These are phyloP conservation scores for Pestalotiopsis sp. DNA, from an alignment of 2,329 filamentous ascomycete genomes.

Conservation along the genomic window DNA sequence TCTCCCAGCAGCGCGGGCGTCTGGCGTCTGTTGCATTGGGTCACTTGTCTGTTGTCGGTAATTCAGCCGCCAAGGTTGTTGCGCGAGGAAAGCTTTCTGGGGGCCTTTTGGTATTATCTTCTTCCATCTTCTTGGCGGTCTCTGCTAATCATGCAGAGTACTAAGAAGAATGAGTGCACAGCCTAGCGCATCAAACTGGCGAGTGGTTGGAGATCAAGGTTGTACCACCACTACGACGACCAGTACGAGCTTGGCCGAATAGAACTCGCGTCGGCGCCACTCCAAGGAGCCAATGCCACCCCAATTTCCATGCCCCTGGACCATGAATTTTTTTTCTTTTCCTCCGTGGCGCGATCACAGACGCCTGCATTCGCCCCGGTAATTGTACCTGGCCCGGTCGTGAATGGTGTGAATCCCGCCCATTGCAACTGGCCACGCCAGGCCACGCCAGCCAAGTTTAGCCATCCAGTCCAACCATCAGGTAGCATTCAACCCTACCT, in stretches of 20 bases:
- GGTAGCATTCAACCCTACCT: neutral
- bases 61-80: neutral
- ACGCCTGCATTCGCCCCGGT: neutral
- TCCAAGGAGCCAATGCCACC: slow-evolving; percentile 15
- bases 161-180: neutral
- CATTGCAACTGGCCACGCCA: neutral
- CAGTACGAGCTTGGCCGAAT: slow-evolving; percentile 15
- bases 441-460: neutral
- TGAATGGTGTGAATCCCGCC: neutral
- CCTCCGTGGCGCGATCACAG: neutral
- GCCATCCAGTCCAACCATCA: neutral
- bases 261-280: slow-evolving; percentile 16
- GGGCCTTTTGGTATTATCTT: neutral
- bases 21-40: neutral
- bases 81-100: neutral
- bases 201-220: slow-evolving; percentile 14
- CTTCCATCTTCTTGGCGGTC: neutral
- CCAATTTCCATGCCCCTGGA: slow-evolving; percentile 14
- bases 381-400: neutral
- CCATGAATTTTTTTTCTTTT: neutral
- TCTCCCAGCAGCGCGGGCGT: neutral
- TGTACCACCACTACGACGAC: slow-evolving; percentile 13
- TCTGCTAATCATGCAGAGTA: neutral
- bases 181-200: neutral
- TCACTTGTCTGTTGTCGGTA: neutral